Evolutionary conservation across 2,329 filamentous ascomycete genomes (phyloP).

Genomic region (Sclerotinia trifoliorum): DNA sequence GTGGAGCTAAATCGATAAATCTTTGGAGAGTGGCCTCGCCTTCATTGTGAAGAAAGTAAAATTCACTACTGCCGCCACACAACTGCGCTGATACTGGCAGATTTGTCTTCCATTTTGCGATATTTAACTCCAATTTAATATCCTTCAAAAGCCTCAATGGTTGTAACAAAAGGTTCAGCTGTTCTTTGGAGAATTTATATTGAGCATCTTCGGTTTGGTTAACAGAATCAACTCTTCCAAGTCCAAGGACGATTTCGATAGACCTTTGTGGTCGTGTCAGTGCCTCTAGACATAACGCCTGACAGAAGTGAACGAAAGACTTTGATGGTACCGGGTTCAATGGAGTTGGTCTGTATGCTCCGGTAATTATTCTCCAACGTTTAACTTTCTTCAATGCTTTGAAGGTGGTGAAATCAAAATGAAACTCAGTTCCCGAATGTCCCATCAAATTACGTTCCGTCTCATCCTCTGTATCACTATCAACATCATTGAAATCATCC

Average conservation of each 20-base stretch:
- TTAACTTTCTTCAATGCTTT: conserved; percentile 11
- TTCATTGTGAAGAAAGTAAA: conserved; percentile 17
- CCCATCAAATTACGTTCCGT: neutral
- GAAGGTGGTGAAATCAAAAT: conserved; percentile 11
- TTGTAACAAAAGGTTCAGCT: conserved; percentile 6
- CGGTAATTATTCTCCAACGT: conserved; percentile 18
- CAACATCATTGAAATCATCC: neutral
- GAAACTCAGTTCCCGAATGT: neutral
- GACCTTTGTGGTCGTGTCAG: conserved; percentile 1
- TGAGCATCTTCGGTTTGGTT: neutral
- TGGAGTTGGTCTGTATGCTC: conserved; percentile 9
- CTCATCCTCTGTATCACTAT: conserved; percentile 7
- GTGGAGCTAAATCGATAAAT: neutral
- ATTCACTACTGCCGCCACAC: neutral
- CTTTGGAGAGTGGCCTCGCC: neutral
- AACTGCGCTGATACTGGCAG: neutral
- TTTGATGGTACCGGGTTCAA: conserved; percentile 9
- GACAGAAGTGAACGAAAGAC: conserved; percentile 23
- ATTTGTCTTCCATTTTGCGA: neutral
- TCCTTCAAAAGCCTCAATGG: conserved; percentile 16
- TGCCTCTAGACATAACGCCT: conserved; percentile 1
- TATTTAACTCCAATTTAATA: neutral
- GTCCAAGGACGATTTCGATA: conserved; percentile 12
- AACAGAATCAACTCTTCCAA: neutral
- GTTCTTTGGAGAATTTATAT: neutral